Evolutionary conservation across 495 filamentous ascomycete genomes (phyloP).

Genomic region (Penicillium atrosanguineum): DNA sequence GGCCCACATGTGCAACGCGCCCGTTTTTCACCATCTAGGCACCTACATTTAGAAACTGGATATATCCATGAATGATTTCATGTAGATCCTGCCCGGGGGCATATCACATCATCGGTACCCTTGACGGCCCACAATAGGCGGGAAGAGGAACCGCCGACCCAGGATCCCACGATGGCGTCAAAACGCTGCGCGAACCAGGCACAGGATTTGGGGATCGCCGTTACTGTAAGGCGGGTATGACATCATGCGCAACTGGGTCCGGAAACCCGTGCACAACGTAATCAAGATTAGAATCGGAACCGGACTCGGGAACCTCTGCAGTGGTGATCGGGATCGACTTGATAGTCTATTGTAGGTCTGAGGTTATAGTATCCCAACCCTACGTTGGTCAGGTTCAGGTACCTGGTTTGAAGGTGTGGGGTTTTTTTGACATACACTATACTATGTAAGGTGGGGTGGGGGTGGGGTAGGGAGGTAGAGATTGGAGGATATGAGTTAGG

Average conservation of each 20-base stretch:
- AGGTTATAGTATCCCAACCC: neutral
- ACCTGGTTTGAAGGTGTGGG: too few species aligned
- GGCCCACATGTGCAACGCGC: too few species aligned
- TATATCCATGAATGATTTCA: neutral
- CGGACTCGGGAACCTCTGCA: neutral
- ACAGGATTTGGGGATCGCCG: slow-evolving; percentile 2
- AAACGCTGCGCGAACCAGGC: slow-evolving; percentile 5
- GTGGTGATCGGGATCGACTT: neutral
- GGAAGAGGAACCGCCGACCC: neutral
- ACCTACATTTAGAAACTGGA: neutral
- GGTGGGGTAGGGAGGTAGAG: neutral
- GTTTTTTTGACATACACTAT: too few species aligned
- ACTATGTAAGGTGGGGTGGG: too few species aligned
- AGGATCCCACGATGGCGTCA: slow-evolving; percentile 3
- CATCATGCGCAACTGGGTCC: neutral
- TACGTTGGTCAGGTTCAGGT: too few species aligned
- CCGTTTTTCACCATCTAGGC: neutral
- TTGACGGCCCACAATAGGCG: neutral
- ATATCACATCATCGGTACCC: neutral
- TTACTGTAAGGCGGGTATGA: neutral
- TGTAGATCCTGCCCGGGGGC: too few species aligned
- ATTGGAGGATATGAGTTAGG: neutral
- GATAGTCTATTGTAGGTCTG: neutral
- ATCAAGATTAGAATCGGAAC: neutral
- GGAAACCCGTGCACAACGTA: neutral